These are phyloP conservation scores for Neonectria coccinea DNA, from an alignment of 2,329 filamentous ascomycete genomes.

Conservation along the genomic window DNA sequence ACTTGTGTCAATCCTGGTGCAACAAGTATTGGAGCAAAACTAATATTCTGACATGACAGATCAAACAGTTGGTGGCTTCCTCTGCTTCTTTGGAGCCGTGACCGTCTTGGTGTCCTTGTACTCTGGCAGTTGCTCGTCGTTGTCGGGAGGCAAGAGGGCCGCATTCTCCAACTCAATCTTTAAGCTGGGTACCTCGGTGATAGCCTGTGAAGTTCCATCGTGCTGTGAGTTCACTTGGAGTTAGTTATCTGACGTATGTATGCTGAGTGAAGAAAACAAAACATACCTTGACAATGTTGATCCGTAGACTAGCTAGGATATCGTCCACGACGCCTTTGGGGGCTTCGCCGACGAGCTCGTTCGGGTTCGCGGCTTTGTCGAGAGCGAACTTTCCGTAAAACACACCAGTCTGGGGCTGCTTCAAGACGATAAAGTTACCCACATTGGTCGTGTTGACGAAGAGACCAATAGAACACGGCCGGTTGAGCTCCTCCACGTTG, in stretches of 20 bases:
- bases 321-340: slow-evolving; percentile 38
- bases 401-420: slow-evolving; percentile 48
- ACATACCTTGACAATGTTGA: slow-evolving; percentile 51
- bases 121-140: neutral
- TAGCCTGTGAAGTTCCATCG: slow-evolving; percentile 46
- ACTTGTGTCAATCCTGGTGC: slow-evolving; percentile 16
- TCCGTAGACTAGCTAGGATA: slow-evolving; percentile 45
- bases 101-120: neutral
- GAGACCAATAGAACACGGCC: slow-evolving; percentile 51
- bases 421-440: slow-evolving; percentile 53
- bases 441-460: slow-evolving; percentile 49
- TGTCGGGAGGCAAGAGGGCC: slow-evolving; percentile 31
- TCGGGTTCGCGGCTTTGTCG: slow-evolving; percentile 72
- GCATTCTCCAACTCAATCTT: slow-evolving; percentile 51
- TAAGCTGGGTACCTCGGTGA: slow-evolving; percentile 48
- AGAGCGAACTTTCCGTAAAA: slow-evolving; percentile 53
- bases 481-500: slow-evolving; percentile 50
- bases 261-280: neutral
- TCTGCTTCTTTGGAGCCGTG: neutral
- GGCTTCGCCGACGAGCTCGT: slow-evolving; percentile 58
- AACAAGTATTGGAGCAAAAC: neutral
- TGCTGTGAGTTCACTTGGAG: slow-evolving; percentile 36
- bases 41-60: neutral
- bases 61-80: neutral
- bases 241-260: neutral